Percentiles rank a stretch among this genome's conserved stretches.
Conservation (phyloP, 805 yeast genomes). For the Candida corydali region DNA sequence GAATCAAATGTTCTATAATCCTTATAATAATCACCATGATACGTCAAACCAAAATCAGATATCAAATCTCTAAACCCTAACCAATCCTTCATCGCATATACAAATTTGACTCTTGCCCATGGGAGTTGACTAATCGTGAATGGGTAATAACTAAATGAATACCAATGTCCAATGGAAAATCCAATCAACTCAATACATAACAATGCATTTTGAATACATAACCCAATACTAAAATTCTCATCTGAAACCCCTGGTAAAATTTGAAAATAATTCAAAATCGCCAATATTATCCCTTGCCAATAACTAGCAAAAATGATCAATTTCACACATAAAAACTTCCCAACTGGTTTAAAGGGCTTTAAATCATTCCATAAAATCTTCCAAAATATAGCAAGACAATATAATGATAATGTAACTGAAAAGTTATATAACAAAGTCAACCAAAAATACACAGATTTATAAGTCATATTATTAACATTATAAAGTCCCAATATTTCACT, state of each 20-base stretch:
- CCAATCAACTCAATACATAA: conserved; percentile 80
- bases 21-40: conserved; percentile 63
- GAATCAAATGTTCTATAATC: conserved; percentile 83
- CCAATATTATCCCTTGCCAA: conserved; percentile 82
- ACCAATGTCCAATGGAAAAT: conserved; percentile 86
- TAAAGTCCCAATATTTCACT: conserved; percentile 48
- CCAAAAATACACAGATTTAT: conserved; percentile 55
- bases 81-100: conserved; percentile 70
- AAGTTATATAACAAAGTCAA: conserved; percentile 67
- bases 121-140: conserved; percentile 61
- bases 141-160: conserved; percentile 75
- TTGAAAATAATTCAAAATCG: conserved; percentile 48
- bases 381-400: conserved; percentile 89
- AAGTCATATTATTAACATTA: conserved; percentile 46
- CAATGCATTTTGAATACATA: conserved; percentile 69
- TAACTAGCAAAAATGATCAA: conserved; percentile 94
- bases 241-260: conserved; percentile 33
- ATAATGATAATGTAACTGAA: conserved; percentile 77
- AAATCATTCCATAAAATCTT: conserved; percentile 77
- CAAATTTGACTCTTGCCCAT: conserved; percentile 59
- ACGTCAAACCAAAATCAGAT: conserved; percentile 71
- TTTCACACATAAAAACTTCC: conserved; percentile 89
- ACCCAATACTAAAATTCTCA: conserved; percentile 40
- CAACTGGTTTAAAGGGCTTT: conserved; percentile 79
- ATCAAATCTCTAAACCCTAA: conserved; percentile 72